Base-by-base conservation (phyloP, 1,139 yeast species). In the Pichia sp. region DNA sequence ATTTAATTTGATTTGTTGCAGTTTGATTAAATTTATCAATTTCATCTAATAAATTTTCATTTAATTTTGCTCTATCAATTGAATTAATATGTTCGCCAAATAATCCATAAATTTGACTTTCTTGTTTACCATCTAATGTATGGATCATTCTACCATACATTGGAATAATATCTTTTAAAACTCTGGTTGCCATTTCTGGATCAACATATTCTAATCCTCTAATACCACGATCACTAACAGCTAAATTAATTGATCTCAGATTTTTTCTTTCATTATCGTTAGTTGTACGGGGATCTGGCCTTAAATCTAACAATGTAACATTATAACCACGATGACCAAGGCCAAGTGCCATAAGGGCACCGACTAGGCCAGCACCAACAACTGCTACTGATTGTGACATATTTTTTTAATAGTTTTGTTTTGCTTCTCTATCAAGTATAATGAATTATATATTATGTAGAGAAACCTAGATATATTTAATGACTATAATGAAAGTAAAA, bases 141-240 rank as follows among this genome's bases (percentile, higher is more conserved):
- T 90, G 97, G 47, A 90, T 80, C 97, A 89, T 89, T 38, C 97
- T 70, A 1, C 96, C 97, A 40, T 75, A 66, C 90, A 90, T 85
- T 4, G 96, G 96, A 31, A 86, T 82, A 22, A 85, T 75, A 39
- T 77, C 76, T 35, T 69, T 66, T 53, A 85, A 60, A 2, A 86
- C 73, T 20, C 80, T 62, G 0, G 66, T 64, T 8, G 84, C 78
- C 70, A 87, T 70, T 10, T 65, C 73, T 1, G 66, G 62, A 58
- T 84, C 89, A 4, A 89, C 80, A 44, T 70, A 70, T 42, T 71
- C 67, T 58, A 90, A 64, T 0, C 96, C 86, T 30, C 73, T 64
- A 46, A 89, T 80, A 0, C 97, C 97, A 46, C 97, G 71, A 46
- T 80, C 82, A 44, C 95, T 82, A 16, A 90, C 85, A 0, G 97